phyloP scores from a whole-genome alignment of 208 protist species.

The Leishmania mexicana region DNA sequence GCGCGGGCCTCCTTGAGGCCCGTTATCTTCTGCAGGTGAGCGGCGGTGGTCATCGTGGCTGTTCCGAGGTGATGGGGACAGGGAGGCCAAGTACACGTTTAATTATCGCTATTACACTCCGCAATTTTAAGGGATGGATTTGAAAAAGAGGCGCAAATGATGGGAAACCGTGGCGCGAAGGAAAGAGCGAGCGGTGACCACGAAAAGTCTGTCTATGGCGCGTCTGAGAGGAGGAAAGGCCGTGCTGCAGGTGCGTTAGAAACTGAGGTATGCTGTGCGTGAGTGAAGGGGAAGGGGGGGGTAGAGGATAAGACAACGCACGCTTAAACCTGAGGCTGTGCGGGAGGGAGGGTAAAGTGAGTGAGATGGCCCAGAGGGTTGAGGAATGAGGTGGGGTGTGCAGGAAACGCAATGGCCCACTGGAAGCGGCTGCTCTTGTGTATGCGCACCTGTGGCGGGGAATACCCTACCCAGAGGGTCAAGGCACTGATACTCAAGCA shows the following conservation, averaged over 20 bases:
- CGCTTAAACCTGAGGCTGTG: neutral
- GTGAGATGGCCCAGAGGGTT: neutral
- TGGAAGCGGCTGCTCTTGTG: neutral
- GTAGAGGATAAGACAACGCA: neutral
- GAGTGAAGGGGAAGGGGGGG: neutral
- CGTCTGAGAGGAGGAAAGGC: neutral
- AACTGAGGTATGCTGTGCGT: neutral
- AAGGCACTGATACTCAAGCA: neutral
- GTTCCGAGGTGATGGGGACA: neutral
- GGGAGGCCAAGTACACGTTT: neutral
- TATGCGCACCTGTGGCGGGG: neutral
- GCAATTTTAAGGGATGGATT: neutral
- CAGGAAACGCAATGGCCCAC: neutral
- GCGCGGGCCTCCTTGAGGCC: constrained; percentile 58
- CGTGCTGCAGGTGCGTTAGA: neutral
- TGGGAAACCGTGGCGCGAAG: neutral
- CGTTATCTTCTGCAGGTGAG: constrained; percentile 62
- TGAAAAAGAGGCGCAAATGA: neutral
- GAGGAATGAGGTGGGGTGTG: neutral
- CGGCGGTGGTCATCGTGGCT: constrained; percentile 20
- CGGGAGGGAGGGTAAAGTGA: neutral
- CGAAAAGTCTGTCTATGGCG: neutral
- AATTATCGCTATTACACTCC: neutral
- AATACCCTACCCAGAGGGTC: neutral
- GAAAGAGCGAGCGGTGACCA: neutral